Conservation (phyloP, 495 filamentous ascomycete genomes). For the Thermothielavioides terrestris region DNA sequence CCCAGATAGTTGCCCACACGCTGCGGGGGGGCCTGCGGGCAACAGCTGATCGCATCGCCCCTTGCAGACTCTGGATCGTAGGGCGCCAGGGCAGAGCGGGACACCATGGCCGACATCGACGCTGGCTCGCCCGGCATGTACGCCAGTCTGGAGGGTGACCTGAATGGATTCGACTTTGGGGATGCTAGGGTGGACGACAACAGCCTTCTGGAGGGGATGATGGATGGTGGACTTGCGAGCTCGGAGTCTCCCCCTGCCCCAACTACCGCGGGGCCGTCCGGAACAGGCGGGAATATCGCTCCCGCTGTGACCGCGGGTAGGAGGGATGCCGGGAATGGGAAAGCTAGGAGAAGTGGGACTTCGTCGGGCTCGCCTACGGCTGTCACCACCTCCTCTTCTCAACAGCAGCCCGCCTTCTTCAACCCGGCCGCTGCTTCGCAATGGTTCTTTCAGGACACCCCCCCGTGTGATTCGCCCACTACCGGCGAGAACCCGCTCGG, state of each 20-base stretch:
- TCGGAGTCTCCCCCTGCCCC: conserved; percentile 12
- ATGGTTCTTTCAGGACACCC: conserved; percentile 38
- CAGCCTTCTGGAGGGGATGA: conserved; percentile 9
- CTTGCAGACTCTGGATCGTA: neutral
- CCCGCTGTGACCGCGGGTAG: conserved; percentile 14
- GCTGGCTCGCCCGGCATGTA: conserved; percentile 23
- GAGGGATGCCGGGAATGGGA: too few species aligned
- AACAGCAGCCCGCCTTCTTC: conserved; percentile 27
- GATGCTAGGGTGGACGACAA: conserved; percentile 5
- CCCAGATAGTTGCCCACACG: conserved; percentile 8
- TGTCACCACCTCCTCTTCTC: conserved; percentile 23
- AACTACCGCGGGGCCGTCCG: conserved; percentile 8
- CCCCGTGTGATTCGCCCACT: conserved; percentile 34
- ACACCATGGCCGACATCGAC: conserved; percentile 22
- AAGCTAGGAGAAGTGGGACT: conserved; percentile 5
- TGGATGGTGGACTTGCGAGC: conserved; percentile 11
- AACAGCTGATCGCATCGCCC: conserved; percentile 18
- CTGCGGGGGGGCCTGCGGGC: conserved; percentile 17
- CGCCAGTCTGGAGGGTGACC: conserved; percentile 13
- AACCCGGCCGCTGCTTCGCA: conserved; percentile 19
- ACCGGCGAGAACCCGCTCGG: conserved; percentile 14
- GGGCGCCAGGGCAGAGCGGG: neutral
- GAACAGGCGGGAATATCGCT: conserved; percentile 2
- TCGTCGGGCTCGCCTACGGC: conserved; percentile 22
- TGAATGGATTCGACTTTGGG: conserved; percentile 13